These are phyloP conservation scores for Macrophomina pseudophaseolina DNA, from an alignment of 2,329 filamentous ascomycete species.

Conservation along the genomic window DNA sequence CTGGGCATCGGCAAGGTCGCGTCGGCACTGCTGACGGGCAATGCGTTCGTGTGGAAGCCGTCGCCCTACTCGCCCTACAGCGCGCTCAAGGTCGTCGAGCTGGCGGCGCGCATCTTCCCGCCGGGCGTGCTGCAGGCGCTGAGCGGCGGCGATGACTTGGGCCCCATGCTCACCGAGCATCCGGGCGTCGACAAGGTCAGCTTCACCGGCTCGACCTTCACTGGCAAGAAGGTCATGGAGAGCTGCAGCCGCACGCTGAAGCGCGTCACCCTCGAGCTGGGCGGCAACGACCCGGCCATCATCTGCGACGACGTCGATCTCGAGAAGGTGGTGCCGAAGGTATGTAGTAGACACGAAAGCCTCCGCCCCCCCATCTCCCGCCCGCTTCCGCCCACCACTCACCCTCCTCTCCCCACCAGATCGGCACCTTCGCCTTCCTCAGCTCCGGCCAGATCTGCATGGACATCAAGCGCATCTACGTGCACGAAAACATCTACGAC, in stretches of 20 bases:
- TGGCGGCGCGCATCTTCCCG: slow-evolving; percentile 63
- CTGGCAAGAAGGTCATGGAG: slow-evolving; percentile 64
- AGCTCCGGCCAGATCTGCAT: slow-evolving; percentile 60
- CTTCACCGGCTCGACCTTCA: slow-evolving; percentile 66
- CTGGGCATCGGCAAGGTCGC: slow-evolving; percentile 60
- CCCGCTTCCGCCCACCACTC: too few relatives aligned
- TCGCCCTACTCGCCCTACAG: slow-evolving; percentile 63
- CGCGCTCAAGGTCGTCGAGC: slow-evolving; percentile 63
- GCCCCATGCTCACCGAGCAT: slow-evolving; percentile 63
- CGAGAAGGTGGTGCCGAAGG: slow-evolving; percentile 44
- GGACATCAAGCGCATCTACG: slow-evolving; percentile 60
- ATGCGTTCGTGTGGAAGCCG: slow-evolving; percentile 61
- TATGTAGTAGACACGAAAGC: slow-evolving; percentile 1
- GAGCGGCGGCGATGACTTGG: slow-evolving; percentile 64
- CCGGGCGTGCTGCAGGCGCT: slow-evolving; percentile 66
- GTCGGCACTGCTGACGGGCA: slow-evolving; percentile 62
- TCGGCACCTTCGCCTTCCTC: slow-evolving; percentile 58
- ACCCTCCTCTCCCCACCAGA: slow-evolving; percentile 32
- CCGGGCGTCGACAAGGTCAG: slow-evolving; percentile 65
- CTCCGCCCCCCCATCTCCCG: too few relatives aligned
- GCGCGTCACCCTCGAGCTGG: slow-evolving; percentile 64
- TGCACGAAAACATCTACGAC: slow-evolving; percentile 65
- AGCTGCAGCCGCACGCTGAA: slow-evolving; percentile 62
- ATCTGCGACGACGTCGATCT: slow-evolving; percentile 60
- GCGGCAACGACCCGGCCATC: slow-evolving; percentile 67